Conservation (phyloP, 352 stramenopile genomes). For the Saprolegnia diclina region DNA sequence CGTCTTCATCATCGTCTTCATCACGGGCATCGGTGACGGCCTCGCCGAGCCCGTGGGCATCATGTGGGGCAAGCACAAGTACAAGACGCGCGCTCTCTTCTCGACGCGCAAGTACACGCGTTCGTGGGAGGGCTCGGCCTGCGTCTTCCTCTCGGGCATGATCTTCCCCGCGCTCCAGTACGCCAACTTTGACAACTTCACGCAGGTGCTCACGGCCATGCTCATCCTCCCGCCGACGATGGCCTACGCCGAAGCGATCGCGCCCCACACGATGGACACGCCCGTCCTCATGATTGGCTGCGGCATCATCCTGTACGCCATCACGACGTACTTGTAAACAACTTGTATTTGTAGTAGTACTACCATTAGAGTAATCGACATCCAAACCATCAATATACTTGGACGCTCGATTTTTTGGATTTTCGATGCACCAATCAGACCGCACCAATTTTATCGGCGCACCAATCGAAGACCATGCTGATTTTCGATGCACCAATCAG, state of each 20-base stretch:
- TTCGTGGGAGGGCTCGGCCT: slow-evolving; percentile 68
- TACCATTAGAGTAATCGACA: background rate
- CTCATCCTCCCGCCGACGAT: slow-evolving; percentile 69
- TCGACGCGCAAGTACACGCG: slow-evolving; percentile 75
- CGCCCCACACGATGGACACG: slow-evolving; percentile 81
- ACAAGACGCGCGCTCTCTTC: slow-evolving; percentile 72
- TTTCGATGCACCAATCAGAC: background rate
- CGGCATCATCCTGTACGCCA: slow-evolving; percentile 63
- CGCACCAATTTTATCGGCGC: no score
- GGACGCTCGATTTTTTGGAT: background rate
- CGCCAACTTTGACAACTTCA: slow-evolving; percentile 70
- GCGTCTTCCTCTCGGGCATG: slow-evolving; percentile 69
- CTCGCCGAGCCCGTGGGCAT: slow-evolving; percentile 73
- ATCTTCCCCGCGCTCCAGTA: slow-evolving; percentile 75
- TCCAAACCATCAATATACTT: background rate
- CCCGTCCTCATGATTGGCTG: slow-evolving; percentile 77
- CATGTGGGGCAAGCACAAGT: slow-evolving; percentile 78
- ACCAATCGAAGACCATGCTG: no score
- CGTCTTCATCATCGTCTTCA: slow-evolving; percentile 54
- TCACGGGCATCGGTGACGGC: slow-evolving; percentile 68
- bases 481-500: no score
- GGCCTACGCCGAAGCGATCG: slow-evolving; percentile 77
- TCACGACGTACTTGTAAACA: slow-evolving; percentile 43
- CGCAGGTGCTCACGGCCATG: slow-evolving; percentile 70
- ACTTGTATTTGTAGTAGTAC: background rate